Evolutionary conservation across 495 filamentous ascomycete species (phyloP).

Genomic region (Penicillium steckii): DNA sequence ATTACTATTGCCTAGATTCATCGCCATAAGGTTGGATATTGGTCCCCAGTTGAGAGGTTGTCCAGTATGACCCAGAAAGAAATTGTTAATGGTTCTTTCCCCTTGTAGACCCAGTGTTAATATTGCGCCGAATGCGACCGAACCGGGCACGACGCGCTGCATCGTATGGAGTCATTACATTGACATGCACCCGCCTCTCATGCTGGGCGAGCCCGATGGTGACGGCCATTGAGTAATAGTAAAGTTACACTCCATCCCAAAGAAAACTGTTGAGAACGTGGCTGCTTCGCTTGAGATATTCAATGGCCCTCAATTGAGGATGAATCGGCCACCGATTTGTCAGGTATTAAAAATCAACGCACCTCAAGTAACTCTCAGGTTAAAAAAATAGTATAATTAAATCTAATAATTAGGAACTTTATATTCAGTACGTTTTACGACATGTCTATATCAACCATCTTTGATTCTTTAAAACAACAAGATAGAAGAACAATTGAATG

Average conservation of each 20-base stretch:
- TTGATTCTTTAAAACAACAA: too few relatives aligned
- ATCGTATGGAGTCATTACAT: too few relatives aligned
- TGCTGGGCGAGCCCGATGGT: neutral
- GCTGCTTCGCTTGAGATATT: neutral
- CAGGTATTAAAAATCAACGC: too few relatives aligned
- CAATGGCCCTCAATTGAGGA: neutral
- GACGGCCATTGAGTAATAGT: neutral
- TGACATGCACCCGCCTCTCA: neutral
- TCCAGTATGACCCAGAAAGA: neutral
- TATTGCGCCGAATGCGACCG: too few relatives aligned
- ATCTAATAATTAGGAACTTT: too few relatives aligned
- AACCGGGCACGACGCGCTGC: too few relatives aligned
- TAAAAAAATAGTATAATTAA: too few relatives aligned
- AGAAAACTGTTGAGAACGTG: neutral
- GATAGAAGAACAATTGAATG: too few relatives aligned
- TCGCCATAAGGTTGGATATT: neutral
- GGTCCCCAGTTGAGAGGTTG: neutral
- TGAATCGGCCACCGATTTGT: neutral
- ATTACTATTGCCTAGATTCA: neutral
- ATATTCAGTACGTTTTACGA: too few relatives aligned
- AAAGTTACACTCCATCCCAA: neutral
- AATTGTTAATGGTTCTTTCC: neutral
- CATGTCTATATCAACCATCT: too few relatives aligned
- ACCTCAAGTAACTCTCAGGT: too few relatives aligned
- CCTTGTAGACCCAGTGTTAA: too few relatives aligned